Conservation (phyloP, 2,329 filamentous ascomycete species). For the Podosphaera leucotricha region DNA sequence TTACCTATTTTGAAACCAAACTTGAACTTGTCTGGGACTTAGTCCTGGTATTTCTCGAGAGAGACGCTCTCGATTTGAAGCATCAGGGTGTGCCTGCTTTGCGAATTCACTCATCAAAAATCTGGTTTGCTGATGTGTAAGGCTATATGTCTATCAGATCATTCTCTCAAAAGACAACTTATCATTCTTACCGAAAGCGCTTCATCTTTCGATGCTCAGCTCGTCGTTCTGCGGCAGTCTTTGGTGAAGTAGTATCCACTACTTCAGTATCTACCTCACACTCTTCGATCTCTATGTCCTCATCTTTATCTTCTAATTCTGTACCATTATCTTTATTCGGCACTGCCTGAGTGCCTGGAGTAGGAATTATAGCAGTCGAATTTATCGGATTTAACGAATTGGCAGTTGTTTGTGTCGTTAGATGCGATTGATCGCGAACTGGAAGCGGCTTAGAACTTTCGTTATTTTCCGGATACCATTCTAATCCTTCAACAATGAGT, state of each 20-base stretch:
- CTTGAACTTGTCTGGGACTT: slow-evolving; percentile 80
- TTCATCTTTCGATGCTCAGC: slow-evolving; percentile 47
- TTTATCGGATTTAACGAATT: slow-evolving; percentile 17
- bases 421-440: slow-evolving; percentile 19
- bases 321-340: slow-evolving; percentile 23
- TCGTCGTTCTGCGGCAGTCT: slow-evolving; percentile 31
- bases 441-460: slow-evolving; percentile 13
- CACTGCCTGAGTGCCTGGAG: slow-evolving; percentile 18
- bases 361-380: slow-evolving; percentile 20
- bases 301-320: slow-evolving; percentile 11
- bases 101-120: slow-evolving; percentile 96
- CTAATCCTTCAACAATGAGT: slow-evolving; percentile 11
- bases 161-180: background rate
- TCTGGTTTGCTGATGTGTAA: slow-evolving; percentile 91
- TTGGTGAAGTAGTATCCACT: slow-evolving; percentile 21
- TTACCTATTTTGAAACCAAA: slow-evolving; percentile 97
- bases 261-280: slow-evolving; percentile 26
- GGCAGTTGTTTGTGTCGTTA: slow-evolving; percentile 19
- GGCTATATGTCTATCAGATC: slow-evolving; percentile 27
- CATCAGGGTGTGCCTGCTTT: slow-evolving; percentile 82
- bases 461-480: slow-evolving; percentile 13
- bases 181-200: slow-evolving; percentile 40
- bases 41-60: slow-evolving; percentile 79
- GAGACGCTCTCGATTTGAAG: slow-evolving; percentile 65
- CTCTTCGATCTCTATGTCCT: slow-evolving; percentile 30